Evolutionary conservation across 352 stramenopile genomes (phyloP).

Genomic region (Phytopythium delawarense): DNA sequence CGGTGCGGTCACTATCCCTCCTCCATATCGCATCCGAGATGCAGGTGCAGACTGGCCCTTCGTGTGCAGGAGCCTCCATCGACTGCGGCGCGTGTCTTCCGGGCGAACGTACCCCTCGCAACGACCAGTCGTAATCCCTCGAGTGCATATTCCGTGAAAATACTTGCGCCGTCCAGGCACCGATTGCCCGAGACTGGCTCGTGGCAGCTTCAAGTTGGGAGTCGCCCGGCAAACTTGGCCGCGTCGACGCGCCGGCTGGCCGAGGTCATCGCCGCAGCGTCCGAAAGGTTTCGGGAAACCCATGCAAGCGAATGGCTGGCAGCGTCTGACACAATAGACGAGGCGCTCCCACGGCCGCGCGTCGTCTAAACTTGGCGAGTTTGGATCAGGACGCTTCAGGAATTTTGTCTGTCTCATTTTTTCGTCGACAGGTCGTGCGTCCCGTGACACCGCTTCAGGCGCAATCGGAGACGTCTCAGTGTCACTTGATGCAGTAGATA

Average conservation of each 20-base stretch:
- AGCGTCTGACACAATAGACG: neutral
- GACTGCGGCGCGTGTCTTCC: neutral
- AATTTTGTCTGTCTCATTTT: conserved; percentile 8
- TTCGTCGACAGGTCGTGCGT: neutral
- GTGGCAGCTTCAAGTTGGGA: neutral
- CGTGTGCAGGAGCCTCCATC: neutral
- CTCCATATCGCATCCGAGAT: neutral
- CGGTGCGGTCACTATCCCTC: neutral
- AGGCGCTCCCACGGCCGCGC: too few relatives aligned
- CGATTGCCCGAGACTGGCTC: neutral
- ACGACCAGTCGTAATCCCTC: neutral
- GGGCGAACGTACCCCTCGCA: neutral
- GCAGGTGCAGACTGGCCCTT: neutral
- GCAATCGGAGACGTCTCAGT: neutral
- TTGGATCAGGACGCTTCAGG: neutral
- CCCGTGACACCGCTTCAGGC: neutral
- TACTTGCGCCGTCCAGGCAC: neutral
- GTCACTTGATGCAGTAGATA: neutral
- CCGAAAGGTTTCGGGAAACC: neutral
- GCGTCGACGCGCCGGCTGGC: neutral
- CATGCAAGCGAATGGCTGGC: neutral
- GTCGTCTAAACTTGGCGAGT: neutral
- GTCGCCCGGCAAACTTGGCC: neutral
- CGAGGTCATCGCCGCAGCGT: neutral
- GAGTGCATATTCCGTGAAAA: neutral